A percentile compares a stretch with the other conserved stretches of the same genome.
Evolutionary conservation across 805 yeast species (phyloP).

Genomic region (Teunomyces panamensis): DNA sequence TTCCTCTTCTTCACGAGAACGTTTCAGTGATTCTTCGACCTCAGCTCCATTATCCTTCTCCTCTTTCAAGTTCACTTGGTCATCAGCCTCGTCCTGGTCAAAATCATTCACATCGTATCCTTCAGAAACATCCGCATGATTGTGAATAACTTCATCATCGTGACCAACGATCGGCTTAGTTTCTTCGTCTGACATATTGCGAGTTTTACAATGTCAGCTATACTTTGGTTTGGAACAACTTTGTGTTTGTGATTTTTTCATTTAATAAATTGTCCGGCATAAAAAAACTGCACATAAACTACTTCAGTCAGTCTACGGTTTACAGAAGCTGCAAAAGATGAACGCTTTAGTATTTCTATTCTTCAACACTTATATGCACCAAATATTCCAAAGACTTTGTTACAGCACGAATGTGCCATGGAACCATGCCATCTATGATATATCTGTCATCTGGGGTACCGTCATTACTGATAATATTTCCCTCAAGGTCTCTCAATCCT

Average conservation of each 20-base stretch:
- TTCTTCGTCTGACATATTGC: constrained; percentile 5
- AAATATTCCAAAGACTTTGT: constrained; percentile 56
- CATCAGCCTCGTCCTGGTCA: constrained; percentile 10
- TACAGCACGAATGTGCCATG: constrained; percentile 75
- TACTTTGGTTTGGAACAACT: background rate
- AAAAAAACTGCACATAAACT: background rate
- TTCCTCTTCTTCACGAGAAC: constrained; percentile 12
- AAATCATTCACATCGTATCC: constrained; percentile 1
- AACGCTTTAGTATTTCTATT: background rate
- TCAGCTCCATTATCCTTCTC: constrained; percentile 8
- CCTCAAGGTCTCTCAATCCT: constrained; percentile 25
- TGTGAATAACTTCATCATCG: background rate
- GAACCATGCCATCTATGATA: constrained; percentile 41
- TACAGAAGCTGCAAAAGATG: background rate
- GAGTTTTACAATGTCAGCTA: background rate
- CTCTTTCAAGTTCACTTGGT: constrained; percentile 13
- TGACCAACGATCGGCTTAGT: background rate
- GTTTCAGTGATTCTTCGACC: constrained; percentile 5
- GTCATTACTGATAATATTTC: constrained; percentile 6
- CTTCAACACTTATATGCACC: constrained; percentile 53
- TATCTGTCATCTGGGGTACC: constrained; percentile 6
- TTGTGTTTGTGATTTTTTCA: background rate
- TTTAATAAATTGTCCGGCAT: background rate
- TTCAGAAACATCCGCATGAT: background rate
- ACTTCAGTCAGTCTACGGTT: background rate